Percentiles rank a stretch among this genome's conserved stretches.
phyloP scores from a whole-genome alignment of 352 stramenopile genomes.

The Globisporangium cederbergense region DNA sequence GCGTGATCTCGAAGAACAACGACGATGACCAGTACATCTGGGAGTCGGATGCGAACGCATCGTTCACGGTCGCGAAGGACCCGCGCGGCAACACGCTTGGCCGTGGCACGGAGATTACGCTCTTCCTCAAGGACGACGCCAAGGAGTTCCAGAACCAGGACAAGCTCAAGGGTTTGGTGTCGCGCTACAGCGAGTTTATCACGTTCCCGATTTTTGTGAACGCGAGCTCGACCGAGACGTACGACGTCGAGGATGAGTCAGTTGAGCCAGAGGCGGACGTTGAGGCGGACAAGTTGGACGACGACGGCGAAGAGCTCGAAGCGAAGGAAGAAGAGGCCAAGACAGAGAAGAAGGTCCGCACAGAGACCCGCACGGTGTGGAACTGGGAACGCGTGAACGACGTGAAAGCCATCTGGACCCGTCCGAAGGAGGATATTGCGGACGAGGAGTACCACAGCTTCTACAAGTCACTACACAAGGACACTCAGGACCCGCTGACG shows the following conservation, averaged over 20 bases:
- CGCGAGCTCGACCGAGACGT: constrained; percentile 88
- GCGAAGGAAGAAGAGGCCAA: constrained; percentile 42
- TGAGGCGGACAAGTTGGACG: constrained; percentile 59
- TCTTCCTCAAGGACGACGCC: constrained; percentile 99
- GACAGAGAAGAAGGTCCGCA: constrained; percentile 81
- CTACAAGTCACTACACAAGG: constrained; percentile 95
- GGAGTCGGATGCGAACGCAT: constrained; percentile 96
- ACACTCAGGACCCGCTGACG: constrained; percentile 84
- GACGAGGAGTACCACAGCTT: constrained; percentile 99
- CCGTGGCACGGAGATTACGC: constrained; percentile 98
- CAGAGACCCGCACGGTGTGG: constrained; percentile 93
- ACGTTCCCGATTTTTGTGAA: constrained; percentile 99
- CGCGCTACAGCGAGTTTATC: constrained; percentile 99
- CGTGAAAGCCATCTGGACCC: constrained; percentile 97
- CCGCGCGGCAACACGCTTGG: constrained; percentile 94
- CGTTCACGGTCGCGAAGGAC: constrained; percentile 96
- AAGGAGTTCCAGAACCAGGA: constrained; percentile 94
- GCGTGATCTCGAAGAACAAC: constrained; percentile 97
- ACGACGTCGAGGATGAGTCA: constrained; percentile 87
- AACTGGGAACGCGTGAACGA: constrained; percentile 97
- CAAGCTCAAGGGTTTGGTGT: constrained; percentile 94
- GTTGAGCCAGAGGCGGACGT: constrained; percentile 60
- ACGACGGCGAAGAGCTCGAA: constrained; percentile 53
- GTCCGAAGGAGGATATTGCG: constrained; percentile 94
- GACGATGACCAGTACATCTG: constrained; percentile 98